These are phyloP conservation scores for Gnaphalium uliginosum DNA, from an alignment of 129 eudicot genomes.

Conservation along the genomic window DNA sequence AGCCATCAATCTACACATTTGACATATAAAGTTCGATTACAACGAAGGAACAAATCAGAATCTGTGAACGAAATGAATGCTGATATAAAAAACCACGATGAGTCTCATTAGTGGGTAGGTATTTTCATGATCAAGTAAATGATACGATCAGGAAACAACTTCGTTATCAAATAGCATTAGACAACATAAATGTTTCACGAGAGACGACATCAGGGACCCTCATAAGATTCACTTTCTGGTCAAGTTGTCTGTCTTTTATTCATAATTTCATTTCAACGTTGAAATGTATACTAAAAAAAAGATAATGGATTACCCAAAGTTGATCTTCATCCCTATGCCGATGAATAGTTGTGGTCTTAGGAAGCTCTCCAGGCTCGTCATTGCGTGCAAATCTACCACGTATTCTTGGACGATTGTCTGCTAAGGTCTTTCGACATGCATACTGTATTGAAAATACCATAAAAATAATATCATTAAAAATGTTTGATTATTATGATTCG, in stretches of 20 bases:
- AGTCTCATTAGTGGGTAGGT: background rate
- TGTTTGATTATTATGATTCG: background rate
- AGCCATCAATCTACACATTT: constrained; percentile 59
- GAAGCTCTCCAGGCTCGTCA: constrained; percentile 75
- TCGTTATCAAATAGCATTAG: constrained; percentile 8
- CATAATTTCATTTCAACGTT: background rate
- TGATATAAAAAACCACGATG: background rate
- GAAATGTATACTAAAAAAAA: background rate
- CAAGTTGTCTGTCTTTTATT: background rate
- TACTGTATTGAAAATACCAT: constrained; percentile 46
- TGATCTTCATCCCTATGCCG: constrained; percentile 69
- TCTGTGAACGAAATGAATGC: background rate
- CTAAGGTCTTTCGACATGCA: constrained; percentile 96
- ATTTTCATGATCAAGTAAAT: background rate
- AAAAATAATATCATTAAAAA: background rate
- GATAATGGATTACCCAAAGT: constrained; percentile 62
- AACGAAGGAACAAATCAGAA: background rate
- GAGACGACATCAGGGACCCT: constrained; percentile 13
- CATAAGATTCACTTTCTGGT: constrained; percentile 16
- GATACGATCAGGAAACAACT: background rate
- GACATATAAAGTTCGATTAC: background rate
- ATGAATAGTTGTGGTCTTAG: constrained; percentile 49
- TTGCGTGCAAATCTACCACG: constrained; percentile 97
- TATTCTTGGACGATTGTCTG: constrained; percentile 86
- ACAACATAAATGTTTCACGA: constrained; percentile 11